Conservation (phyloP, 2,329 filamentous ascomycete genomes). For the Pseudopyrenochaeta lycopersici region DNA sequence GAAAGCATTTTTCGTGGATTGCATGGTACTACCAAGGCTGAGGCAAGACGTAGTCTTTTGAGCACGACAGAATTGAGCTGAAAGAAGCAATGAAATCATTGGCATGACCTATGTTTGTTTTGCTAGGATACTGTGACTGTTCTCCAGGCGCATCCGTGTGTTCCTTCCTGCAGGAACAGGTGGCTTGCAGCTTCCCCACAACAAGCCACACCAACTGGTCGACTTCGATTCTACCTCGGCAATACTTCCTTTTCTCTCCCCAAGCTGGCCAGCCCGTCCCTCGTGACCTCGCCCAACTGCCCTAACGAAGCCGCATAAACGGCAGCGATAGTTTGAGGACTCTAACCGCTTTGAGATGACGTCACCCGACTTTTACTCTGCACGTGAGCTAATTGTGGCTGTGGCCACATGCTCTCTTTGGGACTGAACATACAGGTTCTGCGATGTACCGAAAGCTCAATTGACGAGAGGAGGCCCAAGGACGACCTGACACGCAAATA, state of each 20-base stretch:
- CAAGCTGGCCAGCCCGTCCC: background rate
- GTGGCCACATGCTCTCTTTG: constrained; percentile 11
- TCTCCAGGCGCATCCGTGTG: background rate
- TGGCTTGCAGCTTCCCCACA: constrained; percentile 6
- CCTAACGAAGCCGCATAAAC: background rate
- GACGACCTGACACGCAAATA: no score
- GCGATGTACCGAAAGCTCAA: background rate
- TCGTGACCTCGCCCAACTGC: constrained; percentile 13
- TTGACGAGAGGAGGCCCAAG: background rate
- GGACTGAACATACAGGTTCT: background rate
- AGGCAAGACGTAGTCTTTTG: no score
- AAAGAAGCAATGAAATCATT: no score
- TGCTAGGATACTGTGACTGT: background rate
- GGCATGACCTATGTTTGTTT: background rate
- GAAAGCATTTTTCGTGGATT: no score
- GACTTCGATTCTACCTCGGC: constrained; percentile 8
- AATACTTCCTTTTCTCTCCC: background rate
- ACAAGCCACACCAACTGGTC: background rate
- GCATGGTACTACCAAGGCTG: no score
- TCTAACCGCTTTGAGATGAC: constrained; percentile 16
- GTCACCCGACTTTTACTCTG: constrained; percentile 16
- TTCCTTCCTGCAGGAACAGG: background rate
- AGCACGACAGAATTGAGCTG: no score
- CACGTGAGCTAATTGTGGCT: constrained; percentile 13
- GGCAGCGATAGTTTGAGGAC: background rate